These are phyloP conservation scores for Sarocladium oryzae DNA, from an alignment of 2,329 filamentous ascomycete species.

Conservation along the genomic window DNA sequence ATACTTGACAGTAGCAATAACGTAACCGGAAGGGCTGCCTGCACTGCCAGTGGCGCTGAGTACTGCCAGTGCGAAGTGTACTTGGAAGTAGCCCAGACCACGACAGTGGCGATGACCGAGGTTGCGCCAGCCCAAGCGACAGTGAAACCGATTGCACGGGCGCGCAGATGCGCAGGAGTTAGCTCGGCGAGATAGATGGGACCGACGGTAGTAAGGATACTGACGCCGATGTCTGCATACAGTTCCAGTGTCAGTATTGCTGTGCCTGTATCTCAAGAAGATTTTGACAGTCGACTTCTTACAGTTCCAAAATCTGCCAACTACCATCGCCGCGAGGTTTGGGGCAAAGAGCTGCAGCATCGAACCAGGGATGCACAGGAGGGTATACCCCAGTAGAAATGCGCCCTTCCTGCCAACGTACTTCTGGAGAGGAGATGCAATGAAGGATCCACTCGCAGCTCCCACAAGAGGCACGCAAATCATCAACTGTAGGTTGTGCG, in stretches of 20 bases:
- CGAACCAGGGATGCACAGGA: not conserved
- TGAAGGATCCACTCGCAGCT: not conserved
- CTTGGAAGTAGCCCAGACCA: not conserved
- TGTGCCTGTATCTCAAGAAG: too few relatives aligned
- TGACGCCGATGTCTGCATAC: not conserved
- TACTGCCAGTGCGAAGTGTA: not conserved
- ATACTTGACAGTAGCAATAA: not conserved
- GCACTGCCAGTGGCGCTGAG: not conserved
- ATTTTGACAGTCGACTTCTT: too few relatives aligned
- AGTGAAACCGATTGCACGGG: not conserved
- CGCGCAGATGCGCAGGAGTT: not conserved
- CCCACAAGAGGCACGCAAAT: not conserved
- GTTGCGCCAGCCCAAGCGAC: too few relatives aligned
- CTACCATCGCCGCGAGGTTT: not conserved
- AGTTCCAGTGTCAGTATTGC: too few relatives aligned
- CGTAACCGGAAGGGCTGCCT: not conserved
- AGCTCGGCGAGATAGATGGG: not conserved
- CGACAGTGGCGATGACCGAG: not conserved
- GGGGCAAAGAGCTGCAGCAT: not conserved
- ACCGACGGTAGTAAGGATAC: not conserved
- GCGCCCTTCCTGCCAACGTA: not conserved
- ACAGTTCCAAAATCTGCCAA: not conserved
- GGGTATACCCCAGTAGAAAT: not conserved
- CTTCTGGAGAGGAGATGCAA: not conserved
- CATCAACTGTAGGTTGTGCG: constrained; percentile 1